Evolutionary conservation across 2,329 filamentous ascomycete genomes (phyloP).

Genomic region (Aspergillus nomiae): DNA sequence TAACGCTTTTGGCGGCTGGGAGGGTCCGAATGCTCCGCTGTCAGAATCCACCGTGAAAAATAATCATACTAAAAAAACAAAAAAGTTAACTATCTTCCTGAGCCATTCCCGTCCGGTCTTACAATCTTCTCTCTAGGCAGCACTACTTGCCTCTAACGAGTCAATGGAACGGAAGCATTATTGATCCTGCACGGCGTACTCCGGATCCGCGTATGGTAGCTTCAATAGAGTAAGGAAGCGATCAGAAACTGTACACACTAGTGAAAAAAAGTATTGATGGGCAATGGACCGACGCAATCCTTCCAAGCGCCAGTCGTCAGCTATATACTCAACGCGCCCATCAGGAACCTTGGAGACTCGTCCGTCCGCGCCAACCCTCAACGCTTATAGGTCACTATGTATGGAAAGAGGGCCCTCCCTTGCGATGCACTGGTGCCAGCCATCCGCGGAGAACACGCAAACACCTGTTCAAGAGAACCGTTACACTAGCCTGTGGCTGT

Average conservation of each 20-base stretch:
- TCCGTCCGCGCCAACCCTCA: neutral
- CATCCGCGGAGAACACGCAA: neutral
- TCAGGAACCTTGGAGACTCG: neutral
- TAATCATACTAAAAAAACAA: too few species aligned
- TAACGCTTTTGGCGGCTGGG: slow-evolving; percentile 1
- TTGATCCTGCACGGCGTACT: neutral
- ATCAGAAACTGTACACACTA: neutral
- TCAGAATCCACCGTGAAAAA: neutral
- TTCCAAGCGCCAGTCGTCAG: neutral
- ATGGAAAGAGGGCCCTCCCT: neutral
- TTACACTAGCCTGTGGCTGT: neutral
- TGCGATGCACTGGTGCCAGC: neutral
- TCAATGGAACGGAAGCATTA: neutral
- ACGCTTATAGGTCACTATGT: neutral
- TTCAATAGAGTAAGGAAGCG: neutral
- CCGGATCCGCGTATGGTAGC: neutral
- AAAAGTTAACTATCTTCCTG: neutral
- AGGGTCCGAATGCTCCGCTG: neutral
- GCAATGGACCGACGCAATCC: neutral
- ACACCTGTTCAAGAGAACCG: slow-evolving; percentile 1
- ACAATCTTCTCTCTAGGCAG: neutral
- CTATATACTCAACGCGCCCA: neutral
- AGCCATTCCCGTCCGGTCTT: neutral
- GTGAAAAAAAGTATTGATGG: neutral
- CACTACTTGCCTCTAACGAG: neutral